phyloP scores from a whole-genome alignment of 2,329 filamentous ascomycete genomes.

The Fusarium guadeloupense region DNA sequence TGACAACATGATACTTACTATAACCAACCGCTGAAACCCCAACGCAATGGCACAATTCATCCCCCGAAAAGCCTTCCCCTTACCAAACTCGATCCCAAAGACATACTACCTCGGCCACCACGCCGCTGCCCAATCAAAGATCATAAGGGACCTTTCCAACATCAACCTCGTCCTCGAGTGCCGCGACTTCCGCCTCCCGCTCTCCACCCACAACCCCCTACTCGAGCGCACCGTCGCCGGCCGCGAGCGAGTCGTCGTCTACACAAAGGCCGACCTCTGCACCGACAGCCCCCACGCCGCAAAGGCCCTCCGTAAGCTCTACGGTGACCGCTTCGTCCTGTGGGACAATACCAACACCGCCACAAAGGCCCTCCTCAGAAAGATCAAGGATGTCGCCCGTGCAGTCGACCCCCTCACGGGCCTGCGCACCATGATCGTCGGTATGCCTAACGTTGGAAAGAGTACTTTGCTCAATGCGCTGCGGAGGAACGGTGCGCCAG shows the following conservation, averaged over 20 bases:
- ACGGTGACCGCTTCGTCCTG: constrained; percentile 53
- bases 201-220: constrained; percentile 88
- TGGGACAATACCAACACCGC: constrained; percentile 52
- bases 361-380: constrained; percentile 52
- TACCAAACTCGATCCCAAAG: constrained; percentile 77
- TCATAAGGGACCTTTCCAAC: constrained; percentile 84
- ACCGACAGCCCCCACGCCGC: constrained; percentile 45
- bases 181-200: constrained; percentile 88
- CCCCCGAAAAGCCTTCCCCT: constrained; percentile 77
- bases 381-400: constrained; percentile 47
- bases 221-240: constrained; percentile 82
- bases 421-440: constrained; percentile 86
- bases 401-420: constrained; percentile 72
- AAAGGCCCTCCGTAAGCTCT: constrained; percentile 46
- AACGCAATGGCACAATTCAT: constrained; percentile 63
- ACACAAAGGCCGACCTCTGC: constrained; percentile 88
- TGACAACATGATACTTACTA: constrained; percentile 1
- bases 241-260: constrained; percentile 81
- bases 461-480: constrained; percentile 92
- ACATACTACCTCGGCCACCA: constrained; percentile 98
- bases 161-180: constrained; percentile 94
- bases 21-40: background rate
- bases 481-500: constrained; percentile 68
- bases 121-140: constrained; percentile 73
- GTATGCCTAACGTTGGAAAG: constrained; percentile 98